phyloP scores from a whole-genome alignment of 2,329 filamentous ascomycete species.

The Lachnellula arida region DNA sequence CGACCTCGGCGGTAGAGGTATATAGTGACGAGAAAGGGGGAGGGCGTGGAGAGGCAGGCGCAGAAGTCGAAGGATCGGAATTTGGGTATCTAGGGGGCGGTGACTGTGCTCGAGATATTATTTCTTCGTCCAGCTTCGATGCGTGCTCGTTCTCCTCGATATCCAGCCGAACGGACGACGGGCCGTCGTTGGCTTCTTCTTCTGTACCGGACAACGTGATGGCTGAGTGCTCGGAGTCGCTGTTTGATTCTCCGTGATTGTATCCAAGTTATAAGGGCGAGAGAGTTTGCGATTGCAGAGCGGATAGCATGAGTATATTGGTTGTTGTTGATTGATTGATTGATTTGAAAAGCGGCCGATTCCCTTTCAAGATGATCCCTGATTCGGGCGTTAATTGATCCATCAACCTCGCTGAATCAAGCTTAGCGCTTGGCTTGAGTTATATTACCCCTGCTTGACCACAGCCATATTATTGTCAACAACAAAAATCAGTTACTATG shows the following conservation, averaged over 20 bases:
- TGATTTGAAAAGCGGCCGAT: too few species aligned
- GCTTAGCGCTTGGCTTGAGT: too few species aligned
- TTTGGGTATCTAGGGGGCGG: conserved; percentile 56
- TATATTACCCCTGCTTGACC: too few species aligned
- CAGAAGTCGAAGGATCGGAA: conserved; percentile 47
- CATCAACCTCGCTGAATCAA: too few species aligned
- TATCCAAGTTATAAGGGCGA: not conserved
- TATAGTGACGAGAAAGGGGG: conserved; percentile 60
- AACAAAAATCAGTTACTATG: not conserved
- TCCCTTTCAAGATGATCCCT: too few species aligned
- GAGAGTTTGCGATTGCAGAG: not conserved
- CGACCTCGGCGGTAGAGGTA: conserved; percentile 36
- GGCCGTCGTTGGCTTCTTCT: conserved; percentile 39
- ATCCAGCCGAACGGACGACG: conserved; percentile 37
- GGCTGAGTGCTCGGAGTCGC: conserved; percentile 19
- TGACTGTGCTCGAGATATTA: conserved; percentile 39
- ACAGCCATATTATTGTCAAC: not conserved
- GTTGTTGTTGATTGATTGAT: too few species aligned
- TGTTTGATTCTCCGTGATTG: not conserved
- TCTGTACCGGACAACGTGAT: conserved; percentile 47
- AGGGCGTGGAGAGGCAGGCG: conserved; percentile 39
- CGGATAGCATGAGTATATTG: not conserved
- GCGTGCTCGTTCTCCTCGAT: conserved; percentile 18
- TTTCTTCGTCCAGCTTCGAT: conserved; percentile 32
- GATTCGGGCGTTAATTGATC: not conserved